A percentile compares a stretch with the other conserved stretches of the same genome.
Evolutionary conservation across 2,329 filamentous ascomycete species (phyloP).

Genomic region (Diaporthe vaccinii): DNA sequence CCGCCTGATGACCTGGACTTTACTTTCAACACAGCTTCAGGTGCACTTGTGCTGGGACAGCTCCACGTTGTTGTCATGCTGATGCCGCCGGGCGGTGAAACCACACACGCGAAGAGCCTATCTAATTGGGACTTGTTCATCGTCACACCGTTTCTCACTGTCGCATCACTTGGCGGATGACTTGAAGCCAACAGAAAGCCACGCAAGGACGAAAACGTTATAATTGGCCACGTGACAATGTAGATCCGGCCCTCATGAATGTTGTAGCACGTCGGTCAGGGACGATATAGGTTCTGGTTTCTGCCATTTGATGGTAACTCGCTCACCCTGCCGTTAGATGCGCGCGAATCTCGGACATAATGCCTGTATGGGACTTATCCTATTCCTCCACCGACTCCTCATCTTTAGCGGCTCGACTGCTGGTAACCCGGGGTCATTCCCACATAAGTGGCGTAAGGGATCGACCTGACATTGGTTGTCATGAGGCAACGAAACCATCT

Average conservation of each 20-base stretch:
- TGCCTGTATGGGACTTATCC: neutral
- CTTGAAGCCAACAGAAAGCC: neutral
- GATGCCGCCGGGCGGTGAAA: neutral
- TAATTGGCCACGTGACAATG: neutral
- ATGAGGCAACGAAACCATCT: neutral
- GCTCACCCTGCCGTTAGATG: neutral
- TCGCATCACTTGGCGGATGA: neutral
- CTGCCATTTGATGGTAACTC: neutral
- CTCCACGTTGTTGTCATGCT: neutral
- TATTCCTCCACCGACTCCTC: neutral
- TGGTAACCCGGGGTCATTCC: neutral
- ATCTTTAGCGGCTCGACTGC: neutral
- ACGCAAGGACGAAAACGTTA: neutral
- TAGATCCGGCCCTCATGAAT: neutral
- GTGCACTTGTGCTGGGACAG: neutral
- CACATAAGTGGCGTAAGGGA: neutral
- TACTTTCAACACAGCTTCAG: no score
- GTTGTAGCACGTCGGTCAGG: neutral
- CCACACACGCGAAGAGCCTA: neutral
- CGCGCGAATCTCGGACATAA: neutral
- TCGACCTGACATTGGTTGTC: neutral
- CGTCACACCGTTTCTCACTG: neutral
- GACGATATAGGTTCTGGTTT: neutral
- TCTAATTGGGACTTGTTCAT: neutral
- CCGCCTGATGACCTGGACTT: neutral